A percentile compares a stretch with the other conserved stretches of the same genome.
Evolutionary conservation across 305 asterid genomes (phyloP).

Genomic region (Fraxinus sp.): DNA sequence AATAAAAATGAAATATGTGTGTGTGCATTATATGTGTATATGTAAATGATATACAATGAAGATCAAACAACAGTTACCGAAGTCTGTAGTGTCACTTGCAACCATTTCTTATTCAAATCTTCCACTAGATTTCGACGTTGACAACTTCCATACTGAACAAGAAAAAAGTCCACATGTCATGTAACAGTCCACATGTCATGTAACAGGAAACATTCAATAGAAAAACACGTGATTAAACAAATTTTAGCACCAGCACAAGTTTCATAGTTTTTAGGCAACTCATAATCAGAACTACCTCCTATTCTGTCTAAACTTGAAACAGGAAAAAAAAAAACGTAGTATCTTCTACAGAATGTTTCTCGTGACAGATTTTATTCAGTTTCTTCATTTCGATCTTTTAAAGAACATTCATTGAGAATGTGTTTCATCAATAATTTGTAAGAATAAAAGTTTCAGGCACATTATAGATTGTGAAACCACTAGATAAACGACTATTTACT

Average conservation of each 20-base stretch:
- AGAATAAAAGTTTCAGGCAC: neutral
- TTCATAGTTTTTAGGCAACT: neutral
- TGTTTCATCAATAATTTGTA: neutral
- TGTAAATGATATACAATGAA: neutral
- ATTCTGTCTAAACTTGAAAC: neutral
- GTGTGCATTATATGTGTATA: neutral
- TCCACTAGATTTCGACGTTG: slow-evolving; percentile 61
- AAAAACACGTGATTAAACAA: neutral
- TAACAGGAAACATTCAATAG: neutral
- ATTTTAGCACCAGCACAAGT: neutral
- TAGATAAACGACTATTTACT: neutral
- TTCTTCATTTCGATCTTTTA: neutral
- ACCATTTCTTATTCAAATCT: slow-evolving; percentile 90
- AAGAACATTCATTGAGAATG: neutral
- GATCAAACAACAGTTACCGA: slow-evolving; percentile 46
- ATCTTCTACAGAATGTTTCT: neutral
- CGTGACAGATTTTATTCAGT: neutral
- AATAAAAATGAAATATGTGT: neutral
- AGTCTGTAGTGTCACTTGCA: slow-evolving; percentile 61
- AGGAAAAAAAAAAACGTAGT: neutral
- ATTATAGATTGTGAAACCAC: neutral
- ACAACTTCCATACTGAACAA: slow-evolving; percentile 70
- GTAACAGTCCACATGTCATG: no score
- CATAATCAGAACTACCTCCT: neutral
- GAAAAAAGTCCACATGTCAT: slow-evolving; percentile 24